A percentile compares a stretch with the other conserved stretches of the same genome.
phyloP scores from a whole-genome alignment of 1,284 basidiomycete species.

The Rhodotorula sp. region DNA sequence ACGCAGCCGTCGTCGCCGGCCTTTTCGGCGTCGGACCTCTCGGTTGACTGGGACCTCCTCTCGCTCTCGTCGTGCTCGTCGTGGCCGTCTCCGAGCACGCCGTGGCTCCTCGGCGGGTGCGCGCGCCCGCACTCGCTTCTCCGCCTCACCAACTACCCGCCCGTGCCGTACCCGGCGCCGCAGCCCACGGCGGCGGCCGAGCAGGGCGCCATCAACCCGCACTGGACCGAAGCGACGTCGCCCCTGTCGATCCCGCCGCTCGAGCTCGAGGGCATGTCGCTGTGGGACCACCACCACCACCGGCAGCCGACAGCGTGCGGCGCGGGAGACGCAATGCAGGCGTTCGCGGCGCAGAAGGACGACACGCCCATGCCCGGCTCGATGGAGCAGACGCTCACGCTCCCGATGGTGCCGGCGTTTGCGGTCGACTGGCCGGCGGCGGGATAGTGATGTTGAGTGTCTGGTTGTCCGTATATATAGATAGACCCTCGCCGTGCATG shows the following conservation, averaged over 20 bases:
- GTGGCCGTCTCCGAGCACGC: slow-evolving; percentile 15
- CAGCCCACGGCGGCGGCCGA: background rate
- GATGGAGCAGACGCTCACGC: slow-evolving; percentile 6
- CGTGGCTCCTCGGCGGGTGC: background rate
- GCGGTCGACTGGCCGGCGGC: background rate
- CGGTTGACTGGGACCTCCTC: background rate
- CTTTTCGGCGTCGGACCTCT: background rate
- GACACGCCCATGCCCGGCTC: background rate
- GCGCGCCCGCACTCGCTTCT: background rate
- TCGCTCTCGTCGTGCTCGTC: slow-evolving; percentile 3
- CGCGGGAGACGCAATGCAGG: background rate
- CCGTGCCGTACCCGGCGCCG: slow-evolving; percentile 13
- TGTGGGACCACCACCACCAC: background rate
- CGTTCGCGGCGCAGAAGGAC: background rate
- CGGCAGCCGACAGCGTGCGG: too few species aligned
- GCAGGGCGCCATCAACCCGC: background rate
- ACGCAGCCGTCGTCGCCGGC: background rate
- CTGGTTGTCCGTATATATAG: background rate
- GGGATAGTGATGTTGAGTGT: too few species aligned
- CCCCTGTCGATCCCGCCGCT: background rate
- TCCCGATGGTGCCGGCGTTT: slow-evolving; percentile 10
- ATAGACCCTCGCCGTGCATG: background rate
- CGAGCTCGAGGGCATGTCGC: background rate
- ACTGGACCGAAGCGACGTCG: slow-evolving; percentile 1
- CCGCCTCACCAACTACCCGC: slow-evolving; percentile 8